Percentiles rank a stretch among this genome's conserved stretches.
Evolutionary conservation across 306 rosid species (phyloP).

Genomic region (Sophora flavescens): DNA sequence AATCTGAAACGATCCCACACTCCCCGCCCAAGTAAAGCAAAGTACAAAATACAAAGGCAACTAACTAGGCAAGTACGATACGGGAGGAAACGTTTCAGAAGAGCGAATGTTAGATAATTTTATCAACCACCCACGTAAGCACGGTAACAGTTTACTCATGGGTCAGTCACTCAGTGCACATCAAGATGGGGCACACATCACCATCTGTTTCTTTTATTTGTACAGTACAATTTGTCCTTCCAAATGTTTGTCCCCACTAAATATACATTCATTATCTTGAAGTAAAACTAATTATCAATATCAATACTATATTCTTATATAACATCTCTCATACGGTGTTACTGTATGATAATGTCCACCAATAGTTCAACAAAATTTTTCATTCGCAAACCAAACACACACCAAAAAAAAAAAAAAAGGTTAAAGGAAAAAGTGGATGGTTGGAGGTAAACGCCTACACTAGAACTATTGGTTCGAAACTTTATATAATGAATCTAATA

Average conservation of each 20-base stretch:
- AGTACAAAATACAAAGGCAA: conserved; percentile 42
- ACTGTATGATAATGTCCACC: too few relatives aligned
- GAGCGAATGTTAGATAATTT: not conserved
- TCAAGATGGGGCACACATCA: conserved; percentile 38
- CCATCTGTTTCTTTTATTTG: conserved; percentile 29
- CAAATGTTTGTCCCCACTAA: conserved; percentile 38
- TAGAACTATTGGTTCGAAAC: too few relatives aligned
- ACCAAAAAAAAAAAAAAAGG: too few relatives aligned
- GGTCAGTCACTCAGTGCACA: conserved; percentile 31
- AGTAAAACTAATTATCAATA: too few relatives aligned
- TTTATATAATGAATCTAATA: too few relatives aligned
- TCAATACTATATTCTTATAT: too few relatives aligned
- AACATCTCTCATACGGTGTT: too few relatives aligned
- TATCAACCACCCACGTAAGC: conserved; percentile 40
- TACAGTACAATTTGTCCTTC: conserved; percentile 29
- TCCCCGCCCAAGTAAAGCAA: not conserved
- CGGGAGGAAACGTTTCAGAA: not conserved
- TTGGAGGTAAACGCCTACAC: too few relatives aligned
- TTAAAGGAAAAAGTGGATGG: too few relatives aligned
- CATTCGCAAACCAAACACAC: not conserved
- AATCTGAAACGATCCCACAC: conserved; percentile 40
- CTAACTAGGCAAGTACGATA: not conserved
- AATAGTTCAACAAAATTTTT: too few relatives aligned
- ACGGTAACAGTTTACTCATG: conserved; percentile 14
- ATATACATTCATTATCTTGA: conserved; percentile 29